A percentile compares a stretch with the other conserved stretches of the same genome.
phyloP scores from a whole-genome alignment of 2,329 filamentous ascomycete species.

The Seiridium cupressi region DNA sequence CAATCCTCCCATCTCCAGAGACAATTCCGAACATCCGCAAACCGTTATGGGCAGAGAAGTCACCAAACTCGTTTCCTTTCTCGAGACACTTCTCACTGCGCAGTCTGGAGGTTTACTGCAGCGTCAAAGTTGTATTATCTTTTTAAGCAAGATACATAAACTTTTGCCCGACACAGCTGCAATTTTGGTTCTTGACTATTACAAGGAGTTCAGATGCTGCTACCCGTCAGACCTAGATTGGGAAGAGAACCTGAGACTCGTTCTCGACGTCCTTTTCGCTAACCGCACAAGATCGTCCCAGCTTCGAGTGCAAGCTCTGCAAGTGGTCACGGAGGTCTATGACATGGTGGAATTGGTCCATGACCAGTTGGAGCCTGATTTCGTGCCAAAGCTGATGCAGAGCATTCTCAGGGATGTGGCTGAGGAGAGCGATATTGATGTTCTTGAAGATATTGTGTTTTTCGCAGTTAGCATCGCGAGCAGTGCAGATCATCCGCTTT shows the following conservation, averaged over 20 bases:
- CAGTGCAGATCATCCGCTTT: slow-evolving; percentile 57
- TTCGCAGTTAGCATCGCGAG: slow-evolving; percentile 65
- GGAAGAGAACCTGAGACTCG: slow-evolving; percentile 60
- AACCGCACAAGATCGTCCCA: slow-evolving; percentile 59
- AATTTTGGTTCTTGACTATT: slow-evolving; percentile 64
- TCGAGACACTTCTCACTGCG: slow-evolving; percentile 47
- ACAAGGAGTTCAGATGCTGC: slow-evolving; percentile 67
- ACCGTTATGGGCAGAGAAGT: slow-evolving; percentile 42
- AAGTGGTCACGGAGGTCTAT: slow-evolving; percentile 58
- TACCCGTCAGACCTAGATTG: slow-evolving; percentile 69
- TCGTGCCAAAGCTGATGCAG: slow-evolving; percentile 57
- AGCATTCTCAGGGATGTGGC: slow-evolving; percentile 60
- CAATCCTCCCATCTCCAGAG: slow-evolving; percentile 19
- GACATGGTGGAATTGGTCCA: slow-evolving; percentile 58
- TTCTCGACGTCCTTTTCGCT: slow-evolving; percentile 63
- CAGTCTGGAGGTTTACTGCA: slow-evolving; percentile 57
- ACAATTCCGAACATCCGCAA: slow-evolving; percentile 33
- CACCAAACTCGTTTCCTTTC: slow-evolving; percentile 40
- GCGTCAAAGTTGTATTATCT: slow-evolving; percentile 63
- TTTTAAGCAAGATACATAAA: slow-evolving; percentile 61
- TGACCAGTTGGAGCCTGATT: slow-evolving; percentile 56
- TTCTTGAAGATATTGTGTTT: slow-evolving; percentile 64
- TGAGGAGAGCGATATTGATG: slow-evolving; percentile 60
- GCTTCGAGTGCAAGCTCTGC: slow-evolving; percentile 62
- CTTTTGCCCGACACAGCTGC: slow-evolving; percentile 65